phyloP scores from a whole-genome alignment of 345 rosid genomes.

The Litchi chinensis region DNA sequence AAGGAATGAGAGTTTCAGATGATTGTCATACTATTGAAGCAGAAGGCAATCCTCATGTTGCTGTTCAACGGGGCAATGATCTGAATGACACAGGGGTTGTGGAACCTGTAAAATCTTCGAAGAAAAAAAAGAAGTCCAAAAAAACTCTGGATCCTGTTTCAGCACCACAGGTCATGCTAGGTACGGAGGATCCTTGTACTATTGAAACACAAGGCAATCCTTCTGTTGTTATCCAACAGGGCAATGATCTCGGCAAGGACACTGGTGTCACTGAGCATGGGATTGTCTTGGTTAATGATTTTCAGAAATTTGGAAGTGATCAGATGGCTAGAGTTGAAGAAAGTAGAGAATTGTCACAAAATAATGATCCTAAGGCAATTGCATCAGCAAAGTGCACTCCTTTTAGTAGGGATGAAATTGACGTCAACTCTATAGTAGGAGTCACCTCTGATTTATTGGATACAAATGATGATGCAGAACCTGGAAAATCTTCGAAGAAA shows the following conservation, averaged over 20 bases:
- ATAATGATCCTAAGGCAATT: slow-evolving; percentile 6
- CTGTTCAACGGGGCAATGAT: slow-evolving; percentile 11
- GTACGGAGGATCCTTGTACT: slow-evolving; percentile 19
- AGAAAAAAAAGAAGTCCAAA: slow-evolving; percentile 49
- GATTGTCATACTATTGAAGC: slow-evolving; percentile 13
- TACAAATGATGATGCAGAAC: slow-evolving; percentile 16
- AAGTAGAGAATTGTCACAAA: slow-evolving; percentile 13
- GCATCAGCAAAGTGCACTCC: neutral
- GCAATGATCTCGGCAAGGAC: slow-evolving; percentile 2
- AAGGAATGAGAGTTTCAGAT: slow-evolving; percentile 2
- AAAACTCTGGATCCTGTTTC: slow-evolving; percentile 30
- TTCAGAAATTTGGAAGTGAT: slow-evolving; percentile 13
- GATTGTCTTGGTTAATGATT: neutral
- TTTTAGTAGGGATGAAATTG: slow-evolving; percentile 11
- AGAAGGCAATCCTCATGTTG: slow-evolving; percentile 3
- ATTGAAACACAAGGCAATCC: slow-evolving; percentile 12
- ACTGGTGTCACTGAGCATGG: slow-evolving; percentile 1
- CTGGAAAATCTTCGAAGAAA: slow-evolving; percentile 35
- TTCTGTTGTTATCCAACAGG: neutral
- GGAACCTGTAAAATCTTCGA: slow-evolving; percentile 37
- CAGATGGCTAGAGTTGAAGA: slow-evolving; percentile 19
- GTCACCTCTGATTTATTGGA: slow-evolving; percentile 3
- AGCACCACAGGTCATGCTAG: slow-evolving; percentile 14
- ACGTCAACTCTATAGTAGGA: slow-evolving; percentile 1
- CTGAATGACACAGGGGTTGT: neutral